phyloP scores from a whole-genome alignment of 1,139 yeast genomes.

The Wickerhamiella pararugosa region DNA sequence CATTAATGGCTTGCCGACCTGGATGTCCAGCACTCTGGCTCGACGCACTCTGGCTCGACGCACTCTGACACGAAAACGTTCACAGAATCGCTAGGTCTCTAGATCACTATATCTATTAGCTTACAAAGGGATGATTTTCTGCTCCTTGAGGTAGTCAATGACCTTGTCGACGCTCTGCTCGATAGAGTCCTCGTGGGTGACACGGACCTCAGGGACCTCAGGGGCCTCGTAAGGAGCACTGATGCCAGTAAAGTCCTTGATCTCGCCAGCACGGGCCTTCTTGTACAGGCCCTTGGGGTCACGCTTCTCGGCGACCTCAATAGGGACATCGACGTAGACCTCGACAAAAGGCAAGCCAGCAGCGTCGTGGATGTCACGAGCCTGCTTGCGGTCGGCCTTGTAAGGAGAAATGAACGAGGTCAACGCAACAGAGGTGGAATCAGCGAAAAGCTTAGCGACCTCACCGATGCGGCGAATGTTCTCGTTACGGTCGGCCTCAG shows the following conservation, averaged over 20 bases:
- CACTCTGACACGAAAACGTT: no score
- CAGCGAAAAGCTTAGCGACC: conserved; percentile 85
- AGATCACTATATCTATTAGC: no score
- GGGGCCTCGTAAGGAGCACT: conserved; percentile 96
- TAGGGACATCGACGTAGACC: conserved; percentile 82
- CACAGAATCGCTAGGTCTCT: no score
- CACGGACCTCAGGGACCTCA: conserved; percentile 62
- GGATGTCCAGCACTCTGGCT: no score
- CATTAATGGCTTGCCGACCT: no score
- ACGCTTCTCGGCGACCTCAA: conserved; percentile 86
- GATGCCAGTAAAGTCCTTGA: conserved; percentile 89
- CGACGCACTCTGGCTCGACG: no score
- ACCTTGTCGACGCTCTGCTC: conserved; percentile 72
- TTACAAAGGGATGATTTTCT: conserved; percentile 30
- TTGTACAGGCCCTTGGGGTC: conserved; percentile 95
- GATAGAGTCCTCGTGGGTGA: conserved; percentile 55
- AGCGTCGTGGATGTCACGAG: conserved; percentile 68
- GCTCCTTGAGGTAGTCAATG: conserved; percentile 46
- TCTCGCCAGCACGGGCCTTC: conserved; percentile 89
- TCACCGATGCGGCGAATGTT: conserved; percentile 89
- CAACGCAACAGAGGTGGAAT: conserved; percentile 67
- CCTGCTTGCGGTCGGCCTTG: conserved; percentile 65
- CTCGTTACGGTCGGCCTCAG: conserved; percentile 83
- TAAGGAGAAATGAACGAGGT: conserved; percentile 92
- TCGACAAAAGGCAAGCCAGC: conserved; percentile 72